Evolutionary conservation across 805 yeast species (phyloP), one percentile per base, ranked within the genome.

Genomic region (Zygoascus flipseniorum): DNA sequence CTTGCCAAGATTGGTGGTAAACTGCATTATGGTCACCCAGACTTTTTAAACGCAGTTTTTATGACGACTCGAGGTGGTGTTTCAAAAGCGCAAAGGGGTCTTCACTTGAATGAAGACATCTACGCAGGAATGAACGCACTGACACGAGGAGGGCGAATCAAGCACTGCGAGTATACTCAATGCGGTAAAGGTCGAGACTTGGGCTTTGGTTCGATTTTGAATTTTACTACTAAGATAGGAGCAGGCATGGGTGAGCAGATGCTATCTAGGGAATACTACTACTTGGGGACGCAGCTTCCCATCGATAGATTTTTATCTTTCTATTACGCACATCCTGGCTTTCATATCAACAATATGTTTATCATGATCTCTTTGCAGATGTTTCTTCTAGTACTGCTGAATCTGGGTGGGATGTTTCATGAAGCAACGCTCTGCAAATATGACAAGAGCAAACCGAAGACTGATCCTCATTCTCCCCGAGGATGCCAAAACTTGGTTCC

Each of bases 241-340:
- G 88, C 93, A 52, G 95, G 93, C 55, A 86, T 86, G 95, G 92
- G 93, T 48, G 95, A 86, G 63, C 95, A 86, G 65, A 81, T 85
- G 80, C 74, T 86, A 53, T 85, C 92, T 3, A 75, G 95, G 61
- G 95, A 86, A 65, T 86, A 86, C 68, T 86, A 80, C 67, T 85
- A 86, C 64, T 73, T 86, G 57, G 86, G 90, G 1, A 82, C 89
- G 2, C 88, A 84, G 57, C 71, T 86, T 39, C 89, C 92, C 1
- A 70, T 86, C 56, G 93, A 86, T 63, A 74, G 93, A 61, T 86
- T 86, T 71, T 69, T 86, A 54, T 82, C 92, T 0, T 86, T 86
- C 67, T 86, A 82, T 68, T 86, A 84, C 65, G 95, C 92, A 1
- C 95, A 86, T 62, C 89, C 93, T 1, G 95, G 95, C 19, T 86